phyloP scores from a whole-genome alignment of 805 yeast species.

The Ogataea thermomethanolica region DNA sequence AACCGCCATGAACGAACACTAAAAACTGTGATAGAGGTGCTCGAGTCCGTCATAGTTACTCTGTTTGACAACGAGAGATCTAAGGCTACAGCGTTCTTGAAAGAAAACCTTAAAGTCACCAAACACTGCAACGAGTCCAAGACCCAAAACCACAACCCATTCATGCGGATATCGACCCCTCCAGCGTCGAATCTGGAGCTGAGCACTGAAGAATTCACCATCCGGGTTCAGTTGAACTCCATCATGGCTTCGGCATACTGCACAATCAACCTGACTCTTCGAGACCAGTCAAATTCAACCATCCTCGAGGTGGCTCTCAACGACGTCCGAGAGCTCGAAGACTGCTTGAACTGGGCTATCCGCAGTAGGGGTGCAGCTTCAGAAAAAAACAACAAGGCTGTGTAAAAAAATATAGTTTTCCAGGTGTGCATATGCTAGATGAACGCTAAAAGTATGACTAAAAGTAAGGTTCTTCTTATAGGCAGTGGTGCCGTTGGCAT shows the following conservation, averaged over 20 bases:
- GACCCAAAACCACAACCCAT: conserved; percentile 18
- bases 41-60: conserved; percentile 17
- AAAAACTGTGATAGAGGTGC: conserved; percentile 31
- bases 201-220: conserved; percentile 8
- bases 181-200: conserved; percentile 23
- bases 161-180: conserved; percentile 20
- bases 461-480: conserved; percentile 50
- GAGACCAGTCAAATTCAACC: conserved; percentile 13
- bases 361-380: conserved; percentile 15
- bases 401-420: not conserved
- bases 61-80: conserved; percentile 18
- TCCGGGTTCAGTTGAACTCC: conserved; percentile 16
- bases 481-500: conserved; percentile 88
- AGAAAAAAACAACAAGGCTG: not conserved
- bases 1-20: conserved; percentile 50
- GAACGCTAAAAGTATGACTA: not conserved
- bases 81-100: conserved; percentile 15
- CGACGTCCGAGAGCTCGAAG: conserved; percentile 50
- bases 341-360: conserved; percentile 55
- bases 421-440: too few species aligned
- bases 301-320: conserved; percentile 46
- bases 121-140: conserved; percentile 23
- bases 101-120: conserved; percentile 13
- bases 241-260: conserved; percentile 17
- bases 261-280: conserved; percentile 14